Evolutionary conservation across 257 asterid species (phyloP).

Genomic region (Euphrasia confusa): DNA sequence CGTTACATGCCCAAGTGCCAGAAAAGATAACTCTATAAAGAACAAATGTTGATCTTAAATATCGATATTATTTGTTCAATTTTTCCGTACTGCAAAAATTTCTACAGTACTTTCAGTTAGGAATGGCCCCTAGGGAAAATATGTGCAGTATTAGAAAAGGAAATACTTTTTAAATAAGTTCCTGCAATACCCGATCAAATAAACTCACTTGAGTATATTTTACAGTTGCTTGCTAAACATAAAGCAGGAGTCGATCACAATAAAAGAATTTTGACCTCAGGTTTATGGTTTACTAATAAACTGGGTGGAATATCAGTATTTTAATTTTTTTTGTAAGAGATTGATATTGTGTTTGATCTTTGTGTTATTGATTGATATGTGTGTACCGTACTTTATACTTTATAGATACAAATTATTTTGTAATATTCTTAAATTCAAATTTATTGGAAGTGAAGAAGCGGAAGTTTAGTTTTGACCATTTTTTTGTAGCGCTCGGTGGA

Average conservation of each 20-base stretch:
- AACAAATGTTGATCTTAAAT: no score
- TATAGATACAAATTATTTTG: background rate
- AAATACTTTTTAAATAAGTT: background rate
- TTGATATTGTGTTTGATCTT: background rate
- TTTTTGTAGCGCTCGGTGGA: slow-evolving; percentile 87
- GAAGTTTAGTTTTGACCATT: slow-evolving; percentile 17
- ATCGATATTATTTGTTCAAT: no score
- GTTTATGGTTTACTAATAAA: slow-evolving; percentile 4
- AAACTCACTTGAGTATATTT: background rate
- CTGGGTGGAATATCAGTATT: slow-evolving; percentile 9
- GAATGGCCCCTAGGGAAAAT: background rate
- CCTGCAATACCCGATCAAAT: background rate
- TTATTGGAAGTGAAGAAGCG: slow-evolving; percentile 11
- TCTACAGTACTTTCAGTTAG: background rate
- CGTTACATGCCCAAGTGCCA: background rate
- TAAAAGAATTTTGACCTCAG: slow-evolving; percentile 4
- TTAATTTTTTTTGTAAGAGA: no score
- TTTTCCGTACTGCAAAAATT: no score
- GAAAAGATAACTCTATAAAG: background rate
- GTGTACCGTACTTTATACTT: background rate
- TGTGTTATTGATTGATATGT: slow-evolving; percentile 12
- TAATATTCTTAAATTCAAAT: slow-evolving; percentile 12
- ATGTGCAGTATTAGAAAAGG: background rate
- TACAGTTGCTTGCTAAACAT: background rate
- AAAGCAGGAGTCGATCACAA: slow-evolving; percentile 2